Evolutionary conservation across 257 asterid species (phyloP), one percentile per base, ranked within the genome.

Genomic region (Lithospermum erythrorhizon): DNA sequence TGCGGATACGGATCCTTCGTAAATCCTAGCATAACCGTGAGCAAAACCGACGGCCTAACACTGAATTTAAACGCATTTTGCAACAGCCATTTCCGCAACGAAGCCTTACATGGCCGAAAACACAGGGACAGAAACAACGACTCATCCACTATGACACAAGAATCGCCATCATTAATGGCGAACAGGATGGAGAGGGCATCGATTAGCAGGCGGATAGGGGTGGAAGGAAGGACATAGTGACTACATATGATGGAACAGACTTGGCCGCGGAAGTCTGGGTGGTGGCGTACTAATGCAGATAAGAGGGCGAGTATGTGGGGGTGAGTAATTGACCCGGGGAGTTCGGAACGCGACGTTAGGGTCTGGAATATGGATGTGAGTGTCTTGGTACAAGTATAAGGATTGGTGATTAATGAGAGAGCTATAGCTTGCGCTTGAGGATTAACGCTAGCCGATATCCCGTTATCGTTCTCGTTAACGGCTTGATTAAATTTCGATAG

Each of bases 1-100:
- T 48, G 69, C 6, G 98, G 97, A 74, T 66, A 86, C 5, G 98
- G 97, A 55, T 93, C 98, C 84, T 81, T 93, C 11, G 95, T 86
- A 55, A 89, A 76, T 22, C 97, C 95, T 16, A 84, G 65, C 62
- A 86, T 70, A 57, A 89, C 82, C 22, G 88, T 86, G 55, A 88
- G 73, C 82, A 86, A 73, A 59, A 86, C 81, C 53, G 95, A 78
- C 30, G 89, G 87, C 73, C 94, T 65, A 63, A 88, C 64, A 3
- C 61, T 62, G 68, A 89, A 89, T 65, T 67, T 80, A 66, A 68
- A 68, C 73, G 72, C 82, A 37, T 83, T 86, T 41, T 73, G 80
- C 67, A 88, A 72, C 58, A 73, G 41, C 95, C 96, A 86, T 61
- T 77, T 65, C 73, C 95, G 76, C 4, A 66, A 54, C 30, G 75